Evolutionary conservation across 805 yeast species (phyloP).

Genomic region (Pichia sporocuriosa): DNA sequence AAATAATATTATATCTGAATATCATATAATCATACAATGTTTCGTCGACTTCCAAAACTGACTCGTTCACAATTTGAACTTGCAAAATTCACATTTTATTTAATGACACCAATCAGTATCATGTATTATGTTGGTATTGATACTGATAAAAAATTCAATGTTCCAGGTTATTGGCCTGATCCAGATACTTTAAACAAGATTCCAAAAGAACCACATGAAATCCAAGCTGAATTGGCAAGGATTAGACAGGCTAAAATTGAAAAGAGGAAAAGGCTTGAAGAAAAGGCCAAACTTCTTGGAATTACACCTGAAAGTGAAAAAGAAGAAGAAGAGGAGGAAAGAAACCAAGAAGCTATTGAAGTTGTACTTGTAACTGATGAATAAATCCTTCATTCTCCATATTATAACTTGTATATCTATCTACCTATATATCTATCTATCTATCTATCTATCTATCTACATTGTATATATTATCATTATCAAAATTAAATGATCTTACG

Average conservation of each 20-base stretch:
- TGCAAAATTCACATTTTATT: slow-evolving; percentile 73
- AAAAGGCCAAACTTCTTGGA: slow-evolving; percentile 63
- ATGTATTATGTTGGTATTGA: slow-evolving; percentile 92
- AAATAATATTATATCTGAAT: too few species aligned
- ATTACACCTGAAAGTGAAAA: slow-evolving; percentile 36
- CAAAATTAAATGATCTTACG: too few species aligned
- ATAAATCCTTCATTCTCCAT: neutral
- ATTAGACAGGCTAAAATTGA: slow-evolving; percentile 70
- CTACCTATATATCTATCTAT: too few species aligned
- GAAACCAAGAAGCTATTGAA: slow-evolving; percentile 5
- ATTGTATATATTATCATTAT: neutral
- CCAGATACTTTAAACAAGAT: slow-evolving; percentile 85
- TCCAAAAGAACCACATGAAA: slow-evolving; percentile 89
- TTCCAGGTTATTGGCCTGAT: slow-evolving; percentile 96
- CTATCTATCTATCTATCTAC: neutral
- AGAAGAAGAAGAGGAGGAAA: slow-evolving; percentile 8
- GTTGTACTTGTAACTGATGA: slow-evolving; percentile 12
- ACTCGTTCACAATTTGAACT: slow-evolving; percentile 49
- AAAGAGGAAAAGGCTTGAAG: slow-evolving; percentile 67
- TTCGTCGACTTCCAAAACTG: slow-evolving; percentile 20
- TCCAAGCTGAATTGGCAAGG: slow-evolving; percentile 85
- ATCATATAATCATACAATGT: slow-evolving; percentile 6
- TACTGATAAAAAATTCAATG: slow-evolving; percentile 80
- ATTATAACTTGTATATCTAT: neutral
- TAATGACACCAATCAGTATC: slow-evolving; percentile 79